phyloP scores from a whole-genome alignment of 345 rosid species.

The Salix koriyanagi region DNA sequence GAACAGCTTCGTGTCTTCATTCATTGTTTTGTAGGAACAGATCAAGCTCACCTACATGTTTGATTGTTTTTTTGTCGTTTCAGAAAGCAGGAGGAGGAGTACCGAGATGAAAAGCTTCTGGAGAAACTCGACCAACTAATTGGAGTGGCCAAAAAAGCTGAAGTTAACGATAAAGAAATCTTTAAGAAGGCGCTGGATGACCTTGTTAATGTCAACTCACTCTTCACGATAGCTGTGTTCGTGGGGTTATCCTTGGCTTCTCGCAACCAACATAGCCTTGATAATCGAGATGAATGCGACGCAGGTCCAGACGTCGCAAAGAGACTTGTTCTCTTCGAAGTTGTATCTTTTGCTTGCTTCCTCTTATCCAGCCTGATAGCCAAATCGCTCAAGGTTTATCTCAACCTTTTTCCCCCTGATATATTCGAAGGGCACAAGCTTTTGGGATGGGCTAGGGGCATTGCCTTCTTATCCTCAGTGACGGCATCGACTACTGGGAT shows the following conservation, averaged over 20 bases:
- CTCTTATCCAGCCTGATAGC: conserved; percentile 40
- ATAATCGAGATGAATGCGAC: conserved; percentile 17
- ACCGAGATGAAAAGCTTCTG: neutral
- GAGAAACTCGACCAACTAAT: neutral
- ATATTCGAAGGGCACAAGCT: neutral
- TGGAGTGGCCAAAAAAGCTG: neutral
- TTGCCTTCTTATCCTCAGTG: conserved; percentile 11
- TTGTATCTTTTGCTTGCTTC: conserved; percentile 31
- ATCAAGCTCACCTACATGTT: no score
- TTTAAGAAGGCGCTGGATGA: conserved; percentile 25
- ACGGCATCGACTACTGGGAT: conserved; percentile 25
- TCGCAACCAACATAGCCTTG: conserved; percentile 14
- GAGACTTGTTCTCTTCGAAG: conserved; percentile 30
- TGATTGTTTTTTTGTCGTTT: neutral
- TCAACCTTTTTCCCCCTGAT: conserved; percentile 1
- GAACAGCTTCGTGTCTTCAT: no score
- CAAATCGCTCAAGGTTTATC: conserved; percentile 28
- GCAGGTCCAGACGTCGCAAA: neutral
- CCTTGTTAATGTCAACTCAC: conserved; percentile 36
- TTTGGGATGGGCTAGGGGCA: neutral
- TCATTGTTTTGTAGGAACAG: no score
- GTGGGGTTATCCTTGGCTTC: conserved; percentile 27
- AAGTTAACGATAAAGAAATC: neutral
- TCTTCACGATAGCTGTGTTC: conserved; percentile 41
- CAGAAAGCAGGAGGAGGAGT: neutral